Conservation (phyloP, 169 alveolate genomes). For the Plasmodium sp. region DNA sequence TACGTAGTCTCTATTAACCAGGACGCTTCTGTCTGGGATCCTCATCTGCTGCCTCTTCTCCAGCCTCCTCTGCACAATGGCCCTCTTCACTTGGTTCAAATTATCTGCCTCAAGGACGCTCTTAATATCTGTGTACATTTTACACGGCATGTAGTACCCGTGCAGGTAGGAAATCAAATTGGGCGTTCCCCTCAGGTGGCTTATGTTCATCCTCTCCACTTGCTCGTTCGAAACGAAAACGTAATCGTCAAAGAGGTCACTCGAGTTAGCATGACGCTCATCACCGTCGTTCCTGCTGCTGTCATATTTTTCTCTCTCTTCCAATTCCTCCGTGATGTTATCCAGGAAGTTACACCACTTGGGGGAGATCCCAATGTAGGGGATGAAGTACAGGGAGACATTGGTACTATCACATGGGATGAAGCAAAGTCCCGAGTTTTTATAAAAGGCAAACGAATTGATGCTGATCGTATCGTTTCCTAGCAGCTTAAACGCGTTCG, state of each 20-base stretch:
- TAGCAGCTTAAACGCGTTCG: slow-evolving; percentile 22
- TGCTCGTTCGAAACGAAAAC: slow-evolving; percentile 95
- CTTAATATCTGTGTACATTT: slow-evolving; percentile 89
- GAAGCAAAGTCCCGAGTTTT: slow-evolving; percentile 93
- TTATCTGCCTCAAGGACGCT: slow-evolving; percentile 89
- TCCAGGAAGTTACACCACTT: slow-evolving; percentile 97
- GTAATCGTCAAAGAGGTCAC: slow-evolving; percentile 91
- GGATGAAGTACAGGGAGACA: slow-evolving; percentile 94
- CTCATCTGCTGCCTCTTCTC: slow-evolving; percentile 89
- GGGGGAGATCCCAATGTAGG: slow-evolving; percentile 97
- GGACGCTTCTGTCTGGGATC: slow-evolving; percentile 63
- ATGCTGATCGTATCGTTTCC: slow-evolving; percentile 54
- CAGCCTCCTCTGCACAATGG: slow-evolving; percentile 83
- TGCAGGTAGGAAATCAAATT: slow-evolving; percentile 95
- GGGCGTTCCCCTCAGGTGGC: slow-evolving; percentile 94
- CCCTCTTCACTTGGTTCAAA: slow-evolving; percentile 85
- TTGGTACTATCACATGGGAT: slow-evolving; percentile 94
- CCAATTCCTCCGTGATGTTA: slow-evolving; percentile 97
- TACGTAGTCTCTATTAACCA: slow-evolving; percentile 35
- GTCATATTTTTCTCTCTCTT: slow-evolving; percentile 83
- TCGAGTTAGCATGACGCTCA: slow-evolving; percentile 45
- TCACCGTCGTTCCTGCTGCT: slow-evolving; percentile 82
- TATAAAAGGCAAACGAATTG: slow-evolving; percentile 83
- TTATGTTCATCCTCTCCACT: slow-evolving; percentile 92
- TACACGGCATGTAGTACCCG: slow-evolving; percentile 94